These are phyloP conservation scores for Blastomyces percursus DNA, from an alignment of 2,329 filamentous ascomycete species.

Conservation along the genomic window DNA sequence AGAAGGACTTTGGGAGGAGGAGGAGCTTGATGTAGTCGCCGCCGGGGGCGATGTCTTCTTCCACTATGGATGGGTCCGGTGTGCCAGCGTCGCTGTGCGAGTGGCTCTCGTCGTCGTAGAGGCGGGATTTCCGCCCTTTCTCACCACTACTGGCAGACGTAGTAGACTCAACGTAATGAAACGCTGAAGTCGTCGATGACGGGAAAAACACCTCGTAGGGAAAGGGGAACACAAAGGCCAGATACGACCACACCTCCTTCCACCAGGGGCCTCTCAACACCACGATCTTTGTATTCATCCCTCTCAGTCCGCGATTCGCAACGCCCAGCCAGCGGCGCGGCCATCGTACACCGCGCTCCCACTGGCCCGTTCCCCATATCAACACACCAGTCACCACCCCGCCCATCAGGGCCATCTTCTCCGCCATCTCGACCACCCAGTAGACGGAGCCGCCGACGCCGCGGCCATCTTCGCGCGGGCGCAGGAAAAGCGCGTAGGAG, in stretches of 20 bases:
- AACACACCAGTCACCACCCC: slow-evolving; percentile 77
- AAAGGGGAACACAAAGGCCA: slow-evolving; percentile 69
- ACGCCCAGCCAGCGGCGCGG: slow-evolving; percentile 81
- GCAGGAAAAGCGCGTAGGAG: slow-evolving; percentile 80
- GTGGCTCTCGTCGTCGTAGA: background rate
- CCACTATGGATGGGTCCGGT: slow-evolving; percentile 37
- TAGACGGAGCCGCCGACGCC: slow-evolving; percentile 90
- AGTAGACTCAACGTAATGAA: slow-evolving; percentile 58
- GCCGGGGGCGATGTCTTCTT: slow-evolving; percentile 81
- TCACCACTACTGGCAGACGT: slow-evolving; percentile 7
- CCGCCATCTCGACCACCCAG: slow-evolving; percentile 83
- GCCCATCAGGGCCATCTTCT: slow-evolving; percentile 85
- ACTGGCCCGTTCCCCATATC: slow-evolving; percentile 91
- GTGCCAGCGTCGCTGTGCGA: background rate
- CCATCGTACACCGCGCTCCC: slow-evolving; percentile 91
- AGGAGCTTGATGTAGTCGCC: slow-evolving; percentile 88
- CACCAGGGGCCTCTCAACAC: slow-evolving; percentile 74
- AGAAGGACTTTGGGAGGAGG: slow-evolving; percentile 87
- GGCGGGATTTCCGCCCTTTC: background rate
- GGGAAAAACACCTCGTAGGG: slow-evolving; percentile 55
- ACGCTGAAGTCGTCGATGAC: slow-evolving; percentile 50
- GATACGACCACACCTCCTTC: slow-evolving; percentile 61
- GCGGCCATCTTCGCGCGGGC: slow-evolving; percentile 87
- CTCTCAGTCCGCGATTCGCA: slow-evolving; percentile 78
- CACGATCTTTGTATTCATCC: slow-evolving; percentile 94